Evolutionary conservation across 2,329 filamentous ascomycete species (phyloP), one percentile per base, ranked within the genome.

Genomic region (Alternaria sp.): DNA sequence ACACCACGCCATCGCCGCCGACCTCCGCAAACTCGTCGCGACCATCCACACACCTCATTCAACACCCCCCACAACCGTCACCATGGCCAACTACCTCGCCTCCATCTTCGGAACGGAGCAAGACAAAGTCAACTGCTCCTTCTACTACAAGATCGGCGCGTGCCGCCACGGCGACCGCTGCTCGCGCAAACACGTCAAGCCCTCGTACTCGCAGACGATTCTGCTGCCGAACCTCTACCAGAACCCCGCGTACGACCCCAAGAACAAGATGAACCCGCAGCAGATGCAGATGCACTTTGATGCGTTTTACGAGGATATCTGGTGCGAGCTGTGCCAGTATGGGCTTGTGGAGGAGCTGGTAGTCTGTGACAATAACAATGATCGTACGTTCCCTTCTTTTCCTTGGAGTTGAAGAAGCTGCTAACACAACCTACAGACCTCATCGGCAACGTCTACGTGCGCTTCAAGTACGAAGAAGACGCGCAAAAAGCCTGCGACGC

Each of bases 81-180:
- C 26, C 78, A 97, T 97, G 94, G 94, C 94, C 78, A 97, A 97
- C 86, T 98, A 97, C 81, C 92, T 99, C 81, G 96, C 96, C 77
- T 97, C 93, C 80, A 99, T 99, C 85, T 99, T 99, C 87, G 96
- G 96, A 78, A 99, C 96, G 28, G 96, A 99, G 87, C 96, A 98
- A 83, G 96, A 99, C 90, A 99, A 85, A 72, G 94, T 97, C 85
- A 97, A 98, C 88, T 97, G 96, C 88, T 96, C 92, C 61, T 99
- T 99, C 89, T 99, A 99, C 89, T 94, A 97, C 91, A 99, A 99
- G 86, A 99, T 99, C 82, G 96, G 96, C 80, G 96, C 96, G 58
- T 99, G 96, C 86, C 91, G 96, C 67, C 96, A 99, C 86, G 96
- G 96, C 79, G 96, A 99, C 84, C 93, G 96, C 78, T 99, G 96